These are phyloP conservation scores for slime mould (Dictyostelium discoideum) DNA, from an alignment of 78 protist species.

Conservation along the genomic window dicty_2.7 NC_007090.3:2432001-2432500, in stretches of 20 bases:
- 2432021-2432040: constrained; percentile 37
- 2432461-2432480: neutral
- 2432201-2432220: neutral
- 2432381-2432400: neutral
- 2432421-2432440: neutral
- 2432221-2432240: constrained; percentile 8
- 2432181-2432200: constrained; percentile 15
- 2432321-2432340: constrained; percentile 24
- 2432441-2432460: neutral
- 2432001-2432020: constrained; percentile 1
- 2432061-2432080: too few relatives aligned
- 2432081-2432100: neutral
- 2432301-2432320: neutral
- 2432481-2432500: neutral
- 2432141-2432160: neutral
- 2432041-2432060: constrained; percentile 44
- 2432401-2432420: neutral
- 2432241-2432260: neutral
- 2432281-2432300: neutral
- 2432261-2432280: neutral
- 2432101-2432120: constrained; percentile 8
- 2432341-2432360: neutral
- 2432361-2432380: neutral
- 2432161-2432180: constrained; percentile 28
- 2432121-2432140: neutral